A percentile compares a stretch with the other conserved stretches of the same genome.
Evolutionary conservation across 1,284 basidiomycete genomes (phyloP).

Genomic region (Ustilago bromivora): DNA sequence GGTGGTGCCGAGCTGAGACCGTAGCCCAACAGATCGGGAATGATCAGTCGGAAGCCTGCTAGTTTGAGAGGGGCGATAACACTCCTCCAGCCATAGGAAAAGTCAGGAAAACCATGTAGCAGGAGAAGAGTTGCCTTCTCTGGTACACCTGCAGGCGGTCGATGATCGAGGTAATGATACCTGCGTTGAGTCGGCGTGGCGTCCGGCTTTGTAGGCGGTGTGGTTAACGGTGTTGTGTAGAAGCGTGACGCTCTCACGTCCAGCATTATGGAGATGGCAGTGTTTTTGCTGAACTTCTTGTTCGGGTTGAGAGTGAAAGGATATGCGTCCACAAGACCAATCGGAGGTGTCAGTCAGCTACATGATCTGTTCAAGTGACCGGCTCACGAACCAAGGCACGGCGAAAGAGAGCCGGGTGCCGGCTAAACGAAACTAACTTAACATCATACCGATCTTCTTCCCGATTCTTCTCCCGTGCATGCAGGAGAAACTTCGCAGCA

Average conservation of each 20-base stretch:
- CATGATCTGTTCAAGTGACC: slow-evolving; percentile 3
- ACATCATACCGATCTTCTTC: background rate
- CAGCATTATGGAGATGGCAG: slow-evolving; percentile 13
- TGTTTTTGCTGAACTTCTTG: background rate
- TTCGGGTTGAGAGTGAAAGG: background rate
- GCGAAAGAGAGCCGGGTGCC: background rate
- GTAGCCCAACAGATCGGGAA: slow-evolving; percentile 61
- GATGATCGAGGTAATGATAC: slow-evolving; percentile 60
- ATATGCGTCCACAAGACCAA: background rate
- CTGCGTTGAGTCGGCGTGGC: slow-evolving; percentile 49
- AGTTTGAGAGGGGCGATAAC: slow-evolving; percentile 45
- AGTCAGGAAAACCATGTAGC: slow-evolving; percentile 63
- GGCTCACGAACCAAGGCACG: slow-evolving; percentile 12
- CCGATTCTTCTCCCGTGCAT: background rate
- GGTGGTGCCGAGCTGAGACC: slow-evolving; percentile 46
- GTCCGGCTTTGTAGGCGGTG: slow-evolving; percentile 48
- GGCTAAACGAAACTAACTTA: background rate
- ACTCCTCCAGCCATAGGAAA: slow-evolving; percentile 46
- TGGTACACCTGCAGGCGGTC: slow-evolving; percentile 39
- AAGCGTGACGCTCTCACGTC: slow-evolving; percentile 50
- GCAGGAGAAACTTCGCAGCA: background rate
- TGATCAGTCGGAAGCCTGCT: slow-evolving; percentile 54
- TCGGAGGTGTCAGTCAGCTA: background rate
- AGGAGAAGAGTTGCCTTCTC: slow-evolving; percentile 52
- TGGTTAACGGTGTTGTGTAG: slow-evolving; percentile 52